Percentiles rank a stretch among this genome's conserved stretches.
Evolutionary conservation across 2,329 filamentous ascomycete species (phyloP).

Genomic region (Neofusicoccum ribis): DNA sequence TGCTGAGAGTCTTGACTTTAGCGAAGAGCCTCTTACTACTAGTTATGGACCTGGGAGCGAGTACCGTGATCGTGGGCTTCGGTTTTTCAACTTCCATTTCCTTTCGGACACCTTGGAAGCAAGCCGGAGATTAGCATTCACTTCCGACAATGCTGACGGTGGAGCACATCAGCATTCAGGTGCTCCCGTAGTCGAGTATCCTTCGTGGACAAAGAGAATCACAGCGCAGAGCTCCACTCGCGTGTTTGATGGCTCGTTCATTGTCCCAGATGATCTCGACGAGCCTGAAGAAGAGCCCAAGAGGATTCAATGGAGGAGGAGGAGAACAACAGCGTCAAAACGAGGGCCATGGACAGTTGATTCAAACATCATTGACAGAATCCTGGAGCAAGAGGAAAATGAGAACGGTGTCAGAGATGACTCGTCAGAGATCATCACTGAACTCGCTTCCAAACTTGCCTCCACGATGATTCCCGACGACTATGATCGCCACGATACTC

Average conservation of each 20-base stretch:
- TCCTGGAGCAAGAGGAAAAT: neutral
- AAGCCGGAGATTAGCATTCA: constrained; percentile 26
- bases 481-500: neutral
- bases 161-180: neutral
- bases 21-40: constrained; percentile 2
- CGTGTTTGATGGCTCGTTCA: constrained; percentile 30
- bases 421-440: neutral
- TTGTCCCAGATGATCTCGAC: constrained; percentile 30
- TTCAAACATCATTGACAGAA: neutral
- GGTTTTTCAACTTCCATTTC: constrained; percentile 32
- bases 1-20: constrained; percentile 25
- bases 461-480: neutral
- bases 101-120: constrained; percentile 30
- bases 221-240: constrained; percentile 15
- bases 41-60: constrained; percentile 19
- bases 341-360: neutral
- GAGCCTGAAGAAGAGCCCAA: neutral
- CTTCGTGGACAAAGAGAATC: constrained; percentile 23
- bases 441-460: neutral
- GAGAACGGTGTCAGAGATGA: neutral
- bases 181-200: constrained; percentile 21
- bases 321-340: neutral
- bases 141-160: constrained; percentile 4
- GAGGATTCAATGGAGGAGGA: neutral
- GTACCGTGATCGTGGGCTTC: constrained; percentile 24